Evolutionary conservation across 1,284 basidiomycete genomes (phyloP).

Genomic region (Heliocybe sulcata): DNA sequence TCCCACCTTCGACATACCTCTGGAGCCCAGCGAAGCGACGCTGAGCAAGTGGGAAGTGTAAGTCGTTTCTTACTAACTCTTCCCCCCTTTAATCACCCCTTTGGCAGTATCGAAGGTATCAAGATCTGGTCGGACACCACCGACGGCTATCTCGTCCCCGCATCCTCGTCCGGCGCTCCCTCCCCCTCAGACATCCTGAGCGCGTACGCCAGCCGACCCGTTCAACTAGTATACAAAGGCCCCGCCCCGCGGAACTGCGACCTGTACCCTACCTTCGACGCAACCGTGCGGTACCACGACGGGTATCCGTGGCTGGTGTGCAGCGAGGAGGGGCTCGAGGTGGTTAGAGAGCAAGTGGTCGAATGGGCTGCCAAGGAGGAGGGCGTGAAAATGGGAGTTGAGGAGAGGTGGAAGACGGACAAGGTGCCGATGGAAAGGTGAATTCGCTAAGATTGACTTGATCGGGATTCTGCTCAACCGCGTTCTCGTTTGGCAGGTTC

Average conservation of each 20-base stretch:
- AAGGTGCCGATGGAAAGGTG: slow-evolving; percentile 58
- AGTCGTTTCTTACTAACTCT: slow-evolving; percentile 15
- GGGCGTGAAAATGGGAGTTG: slow-evolving; percentile 38
- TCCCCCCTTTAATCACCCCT: background rate
- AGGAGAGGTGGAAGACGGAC: slow-evolving; percentile 45
- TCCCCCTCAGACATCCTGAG: slow-evolving; percentile 32
- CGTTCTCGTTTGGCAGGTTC: slow-evolving; percentile 37
- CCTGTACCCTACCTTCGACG: slow-evolving; percentile 37
- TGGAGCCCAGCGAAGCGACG: slow-evolving; percentile 41
- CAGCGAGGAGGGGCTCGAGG: slow-evolving; percentile 54
- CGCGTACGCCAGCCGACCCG: slow-evolving; percentile 48
- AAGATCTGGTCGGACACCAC: slow-evolving; percentile 41
- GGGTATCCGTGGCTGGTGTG: slow-evolving; percentile 62
- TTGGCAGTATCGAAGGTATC: slow-evolving; percentile 46
- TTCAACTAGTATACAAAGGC: slow-evolving; percentile 63
- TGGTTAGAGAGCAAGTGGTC: slow-evolving; percentile 40
- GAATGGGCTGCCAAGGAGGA: slow-evolving; percentile 14
- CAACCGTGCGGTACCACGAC: slow-evolving; percentile 62
- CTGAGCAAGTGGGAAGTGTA: slow-evolving; percentile 51
- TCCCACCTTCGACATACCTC: slow-evolving; percentile 47
- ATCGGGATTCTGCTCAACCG: too few species aligned
- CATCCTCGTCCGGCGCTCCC: slow-evolving; percentile 11
- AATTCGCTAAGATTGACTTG: slow-evolving; percentile 7
- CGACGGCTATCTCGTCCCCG: slow-evolving; percentile 58
- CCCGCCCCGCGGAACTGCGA: slow-evolving; percentile 41